These are phyloP conservation scores for Phytopythium montanum DNA, from an alignment of 352 stramenopile species.

Conservation along the genomic window DNA sequence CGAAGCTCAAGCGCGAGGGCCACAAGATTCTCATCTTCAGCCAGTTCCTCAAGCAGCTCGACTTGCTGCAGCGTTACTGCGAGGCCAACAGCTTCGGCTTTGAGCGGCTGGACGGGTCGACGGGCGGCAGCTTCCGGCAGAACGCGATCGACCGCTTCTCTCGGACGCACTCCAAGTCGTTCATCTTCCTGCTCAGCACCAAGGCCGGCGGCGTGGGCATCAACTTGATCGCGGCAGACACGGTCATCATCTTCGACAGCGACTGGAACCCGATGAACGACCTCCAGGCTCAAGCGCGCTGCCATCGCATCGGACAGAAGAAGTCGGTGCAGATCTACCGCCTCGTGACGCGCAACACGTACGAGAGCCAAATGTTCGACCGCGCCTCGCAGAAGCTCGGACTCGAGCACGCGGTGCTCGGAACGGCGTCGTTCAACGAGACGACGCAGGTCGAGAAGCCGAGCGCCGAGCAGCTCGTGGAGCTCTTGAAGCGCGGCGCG, in stretches of 20 bases:
- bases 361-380: constrained; percentile 99
- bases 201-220: constrained; percentile 98
- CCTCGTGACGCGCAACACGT: constrained; percentile 97
- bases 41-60: constrained; percentile 93
- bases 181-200: constrained; percentile 98
- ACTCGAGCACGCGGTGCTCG: constrained; percentile 98
- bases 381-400: constrained; percentile 97
- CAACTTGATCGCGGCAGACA: constrained; percentile 98
- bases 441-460: constrained; percentile 83
- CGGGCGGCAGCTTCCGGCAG: constrained; percentile 86
- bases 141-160: constrained; percentile 97
- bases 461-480: constrained; percentile 93
- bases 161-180: constrained; percentile 92
- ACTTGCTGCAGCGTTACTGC: constrained; percentile 93
- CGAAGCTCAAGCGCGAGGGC: constrained; percentile 90
- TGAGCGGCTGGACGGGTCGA: constrained; percentile 90
- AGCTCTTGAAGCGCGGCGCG: constrained; percentile 96
- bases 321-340: constrained; percentile 98
- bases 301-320: constrained; percentile 99
- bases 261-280: constrained; percentile 99
- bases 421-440: constrained; percentile 91
- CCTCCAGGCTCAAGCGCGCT: constrained; percentile 86
- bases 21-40: constrained; percentile 96
- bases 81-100: constrained; percentile 86
- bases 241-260: constrained; percentile 99